phyloP scores from a whole-genome alignment of 495 filamentous ascomycete species.

The Rostrohypoxylon terebratum region DNA sequence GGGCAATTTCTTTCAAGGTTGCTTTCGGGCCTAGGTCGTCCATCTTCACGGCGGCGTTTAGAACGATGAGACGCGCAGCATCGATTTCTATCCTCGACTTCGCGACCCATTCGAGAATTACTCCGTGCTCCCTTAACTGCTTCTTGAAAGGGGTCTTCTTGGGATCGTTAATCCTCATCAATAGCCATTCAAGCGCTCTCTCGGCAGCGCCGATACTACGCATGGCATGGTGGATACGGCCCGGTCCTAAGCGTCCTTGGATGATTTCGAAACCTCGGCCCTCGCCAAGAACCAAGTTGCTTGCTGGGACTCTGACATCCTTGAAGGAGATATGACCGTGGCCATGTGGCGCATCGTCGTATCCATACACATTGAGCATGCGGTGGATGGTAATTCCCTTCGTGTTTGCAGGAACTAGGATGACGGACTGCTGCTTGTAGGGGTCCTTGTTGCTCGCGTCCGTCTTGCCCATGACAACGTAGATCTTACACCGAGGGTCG shows the following conservation, averaged over 20 bases:
- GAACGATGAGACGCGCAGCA: slow-evolving; percentile 82
- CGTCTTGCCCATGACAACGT: slow-evolving; percentile 92
- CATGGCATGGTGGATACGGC: slow-evolving; percentile 95
- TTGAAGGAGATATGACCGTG: slow-evolving; percentile 90
- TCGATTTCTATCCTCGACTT: slow-evolving; percentile 91
- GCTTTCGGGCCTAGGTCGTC: slow-evolving; percentile 82
- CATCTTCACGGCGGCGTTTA: slow-evolving; percentile 92
- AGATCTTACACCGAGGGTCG: slow-evolving; percentile 88
- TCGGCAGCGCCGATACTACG: slow-evolving; percentile 89
- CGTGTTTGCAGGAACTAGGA: slow-evolving; percentile 80
- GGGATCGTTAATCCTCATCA: slow-evolving; percentile 89
- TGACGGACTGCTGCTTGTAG: slow-evolving; percentile 90
- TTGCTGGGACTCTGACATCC: slow-evolving; percentile 81
- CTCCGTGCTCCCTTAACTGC: slow-evolving; percentile 81
- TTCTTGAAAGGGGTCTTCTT: slow-evolving; percentile 88
- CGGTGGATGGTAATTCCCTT: slow-evolving; percentile 85
- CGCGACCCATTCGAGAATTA: slow-evolving; percentile 94
- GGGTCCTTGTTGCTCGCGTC: slow-evolving; percentile 75
- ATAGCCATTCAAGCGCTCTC: slow-evolving; percentile 86
- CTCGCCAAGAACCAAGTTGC: slow-evolving; percentile 86
- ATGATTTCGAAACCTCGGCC: slow-evolving; percentile 97
- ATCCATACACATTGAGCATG: slow-evolving; percentile 90
- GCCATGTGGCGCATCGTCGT: slow-evolving; percentile 93
- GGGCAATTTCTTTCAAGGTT: slow-evolving; percentile 84
- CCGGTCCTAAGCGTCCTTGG: slow-evolving; percentile 90